A percentile compares a stretch with the other conserved stretches of the same genome.
Evolutionary conservation across 495 filamentous ascomycete species (phyloP).

Genomic region (Tetracladium marchalianum): DNA sequence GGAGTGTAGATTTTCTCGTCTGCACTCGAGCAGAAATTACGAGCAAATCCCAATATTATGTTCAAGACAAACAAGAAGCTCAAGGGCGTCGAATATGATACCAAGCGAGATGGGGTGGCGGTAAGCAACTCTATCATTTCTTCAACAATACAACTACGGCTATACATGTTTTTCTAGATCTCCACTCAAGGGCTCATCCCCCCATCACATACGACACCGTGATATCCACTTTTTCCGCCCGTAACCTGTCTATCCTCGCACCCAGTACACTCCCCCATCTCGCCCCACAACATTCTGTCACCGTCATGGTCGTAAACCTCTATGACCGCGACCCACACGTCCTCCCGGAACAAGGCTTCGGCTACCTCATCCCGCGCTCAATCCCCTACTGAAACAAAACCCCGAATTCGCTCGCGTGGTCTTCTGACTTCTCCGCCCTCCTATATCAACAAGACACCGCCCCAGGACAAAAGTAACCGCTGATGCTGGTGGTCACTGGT

Average conservation of each 20-base stretch:
- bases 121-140: conserved; percentile 14
- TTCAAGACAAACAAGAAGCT: conserved; percentile 32
- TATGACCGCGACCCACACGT: conserved; percentile 61
- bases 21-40: conserved; percentile 31
- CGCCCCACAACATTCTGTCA: conserved; percentile 51
- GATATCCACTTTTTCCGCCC: conserved; percentile 59
- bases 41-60: conserved; percentile 30
- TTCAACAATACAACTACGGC: neutral
- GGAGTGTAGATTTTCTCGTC: conserved; percentile 42
- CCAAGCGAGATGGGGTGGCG: conserved; percentile 8
- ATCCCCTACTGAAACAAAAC: conserved; percentile 62
- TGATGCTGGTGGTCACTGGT: conserved; percentile 96
- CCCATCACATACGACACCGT: conserved; percentile 44
- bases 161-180: conserved; percentile 17
- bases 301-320: conserved; percentile 86
- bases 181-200: conserved; percentile 10
- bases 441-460: conserved; percentile 41
- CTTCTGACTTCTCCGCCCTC: conserved; percentile 61
- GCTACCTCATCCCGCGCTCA: conserved; percentile 75
- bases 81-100: conserved; percentile 14
- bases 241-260: conserved; percentile 33
- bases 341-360: conserved; percentile 63
- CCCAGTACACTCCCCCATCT: conserved; percentile 37
- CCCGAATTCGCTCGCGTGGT: conserved; percentile 81
- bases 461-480: conserved; percentile 69